Conservation (phyloP, 768 basidiomycete genomes). For the Panellus pusillus region DNA sequence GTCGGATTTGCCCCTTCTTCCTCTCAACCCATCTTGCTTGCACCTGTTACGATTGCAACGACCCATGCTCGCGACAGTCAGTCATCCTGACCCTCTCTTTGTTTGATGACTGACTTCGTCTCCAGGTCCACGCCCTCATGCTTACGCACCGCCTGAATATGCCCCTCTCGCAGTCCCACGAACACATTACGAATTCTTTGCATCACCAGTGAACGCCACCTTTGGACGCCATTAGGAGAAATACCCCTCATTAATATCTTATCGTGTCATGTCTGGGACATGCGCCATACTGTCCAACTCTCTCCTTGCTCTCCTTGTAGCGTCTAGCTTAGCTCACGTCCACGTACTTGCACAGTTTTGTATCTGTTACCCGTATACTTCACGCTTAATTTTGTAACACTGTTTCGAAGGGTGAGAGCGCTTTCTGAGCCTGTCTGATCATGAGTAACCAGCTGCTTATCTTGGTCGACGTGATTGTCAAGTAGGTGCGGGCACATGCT, state of each 20-base stretch:
- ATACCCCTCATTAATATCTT: constrained; percentile 1
- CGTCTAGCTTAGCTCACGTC: constrained; percentile 7
- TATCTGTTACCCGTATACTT: constrained; percentile 7
- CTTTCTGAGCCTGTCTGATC: neutral
- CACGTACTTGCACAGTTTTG: constrained; percentile 7
- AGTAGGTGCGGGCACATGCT: no score
- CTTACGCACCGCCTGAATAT: constrained; percentile 54
- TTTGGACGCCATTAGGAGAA: constrained; percentile 12
- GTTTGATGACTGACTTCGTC: neutral
- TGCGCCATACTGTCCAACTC: constrained; percentile 6
- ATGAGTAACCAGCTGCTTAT: no score
- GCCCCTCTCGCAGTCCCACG: constrained; percentile 31
- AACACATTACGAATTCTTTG: constrained; percentile 31
- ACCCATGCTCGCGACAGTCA: constrained; percentile 39
- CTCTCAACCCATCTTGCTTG: constrained; percentile 38
- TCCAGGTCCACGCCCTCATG: constrained; percentile 45
- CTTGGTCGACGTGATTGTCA: no score
- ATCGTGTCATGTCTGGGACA: constrained; percentile 22
- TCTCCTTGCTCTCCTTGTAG: constrained; percentile 18
- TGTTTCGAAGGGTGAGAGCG: no score
- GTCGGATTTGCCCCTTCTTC: constrained; percentile 37
- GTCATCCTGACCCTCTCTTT: neutral
- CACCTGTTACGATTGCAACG: constrained; percentile 54
- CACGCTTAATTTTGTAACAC: constrained; percentile 7
- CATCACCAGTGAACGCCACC: constrained; percentile 15